Evolutionary conservation across 768 basidiomycete genomes (phyloP), one percentile per base, ranked within the genome.

Genomic region (Mycena olivaceomarginata): DNA sequence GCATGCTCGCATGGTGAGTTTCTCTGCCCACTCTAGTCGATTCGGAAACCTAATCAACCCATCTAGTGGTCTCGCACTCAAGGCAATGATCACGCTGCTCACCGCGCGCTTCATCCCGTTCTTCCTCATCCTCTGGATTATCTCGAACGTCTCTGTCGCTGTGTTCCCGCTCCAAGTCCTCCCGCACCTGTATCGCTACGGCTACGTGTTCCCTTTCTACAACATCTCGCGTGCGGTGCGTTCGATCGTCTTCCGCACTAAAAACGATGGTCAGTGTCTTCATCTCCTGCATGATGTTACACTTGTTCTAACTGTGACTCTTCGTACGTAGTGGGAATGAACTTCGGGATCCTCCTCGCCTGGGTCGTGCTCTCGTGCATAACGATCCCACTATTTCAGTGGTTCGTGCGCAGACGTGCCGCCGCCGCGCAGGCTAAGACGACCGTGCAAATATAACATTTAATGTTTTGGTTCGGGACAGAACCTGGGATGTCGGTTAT

Each of bases 201-300:
- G 94, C 2, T 94, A 92, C 77, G 94, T 90, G 0, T 88, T 87
- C 77, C 95, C 95, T 1, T 95, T 96, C 81, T 95, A 94, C 82
- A 94, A 95, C 79, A 86, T 95, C 40, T 91, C 92, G 16, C 84
- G 86, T 48, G 91, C 93, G 0, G 89, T 92, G 5, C 88, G 95
- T n/a, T 87, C 91, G 37, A 87, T 96, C 71, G 82, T 93, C n/a
- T 95, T 96, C 78, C 85, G 89, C 48, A 94, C 93, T 4, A 91
- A 90, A 80, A 93, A 93, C 75, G 84, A 90, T 22, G 82, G 93
- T 93, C 74, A 51, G 91, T 87, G 13, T 56, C 46, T 67, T 60
- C 40, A 31, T 31, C 22, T 68, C 65, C 16, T 43, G 39, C 20
- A 39, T 46, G 31, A 31, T 20, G 76, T 73, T 48, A 48, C 37